phyloP scores from a whole-genome alignment of 2,329 filamentous ascomycete species.

The Aspergillus glaucus region DNA sequence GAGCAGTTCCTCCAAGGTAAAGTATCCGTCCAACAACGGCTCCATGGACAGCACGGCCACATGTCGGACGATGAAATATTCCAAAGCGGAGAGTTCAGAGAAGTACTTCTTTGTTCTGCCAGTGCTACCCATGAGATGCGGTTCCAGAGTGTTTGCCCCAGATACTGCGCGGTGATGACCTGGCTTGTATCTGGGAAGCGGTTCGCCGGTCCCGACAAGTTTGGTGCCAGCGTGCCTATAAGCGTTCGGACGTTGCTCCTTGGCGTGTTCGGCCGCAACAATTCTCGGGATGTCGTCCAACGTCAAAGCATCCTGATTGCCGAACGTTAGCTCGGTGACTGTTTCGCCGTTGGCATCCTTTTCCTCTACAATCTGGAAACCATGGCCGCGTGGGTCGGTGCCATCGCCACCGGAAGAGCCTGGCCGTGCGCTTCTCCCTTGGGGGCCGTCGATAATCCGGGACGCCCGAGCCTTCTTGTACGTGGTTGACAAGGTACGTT shows the following conservation, averaged over 20 bases:
- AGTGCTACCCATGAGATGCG: conserved; percentile 46
- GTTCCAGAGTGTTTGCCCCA: conserved; percentile 40
- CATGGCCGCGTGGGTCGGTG: conserved; percentile 47
- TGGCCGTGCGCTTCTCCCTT: conserved; percentile 60
- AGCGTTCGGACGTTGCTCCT: conserved; percentile 77
- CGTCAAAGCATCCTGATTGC: conserved; percentile 83
- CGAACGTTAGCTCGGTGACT: conserved; percentile 75
- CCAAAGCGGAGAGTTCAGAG: conserved; percentile 86
- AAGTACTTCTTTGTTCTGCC: conserved; percentile 74
- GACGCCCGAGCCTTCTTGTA: conserved; percentile 86
- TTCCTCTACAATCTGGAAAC: conserved; percentile 76
- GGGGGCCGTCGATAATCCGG: conserved; percentile 82
- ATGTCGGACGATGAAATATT: conserved; percentile 96
- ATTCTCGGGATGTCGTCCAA: conserved; percentile 95
- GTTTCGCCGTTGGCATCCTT: conserved; percentile 62
- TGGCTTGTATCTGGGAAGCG: conserved; percentile 60
- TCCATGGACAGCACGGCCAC: conserved; percentile 94
- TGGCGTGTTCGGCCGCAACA: conserved; percentile 88
- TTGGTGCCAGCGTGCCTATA: conserved; percentile 70
- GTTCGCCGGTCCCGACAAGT: conserved; percentile 52
- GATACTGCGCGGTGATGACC: conserved; percentile 65
- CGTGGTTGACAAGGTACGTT: conserved; percentile 89
- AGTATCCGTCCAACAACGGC: conserved; percentile 80
- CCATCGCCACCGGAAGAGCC: conserved; percentile 62
- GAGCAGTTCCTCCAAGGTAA: conserved; percentile 87